These are phyloP conservation scores for Dichotomopilus funicola DNA, from an alignment of 2,329 filamentous ascomycete species.

Conservation along the genomic window DNA sequence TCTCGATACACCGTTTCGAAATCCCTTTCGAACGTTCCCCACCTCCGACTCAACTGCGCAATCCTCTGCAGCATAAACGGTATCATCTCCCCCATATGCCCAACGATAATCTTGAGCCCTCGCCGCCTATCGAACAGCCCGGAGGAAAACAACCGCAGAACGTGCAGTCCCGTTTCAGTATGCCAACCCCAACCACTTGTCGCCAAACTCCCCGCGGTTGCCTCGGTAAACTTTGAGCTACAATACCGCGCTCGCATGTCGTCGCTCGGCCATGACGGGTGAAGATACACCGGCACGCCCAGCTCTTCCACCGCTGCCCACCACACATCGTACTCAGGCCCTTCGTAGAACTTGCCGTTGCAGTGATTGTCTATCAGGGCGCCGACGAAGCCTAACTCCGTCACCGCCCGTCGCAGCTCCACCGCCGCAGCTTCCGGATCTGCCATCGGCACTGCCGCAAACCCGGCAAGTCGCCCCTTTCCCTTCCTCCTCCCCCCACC, in stretches of 20 bases:
- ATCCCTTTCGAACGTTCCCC: conserved; percentile 28
- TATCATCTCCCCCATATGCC: conserved; percentile 47
- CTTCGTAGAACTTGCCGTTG: conserved; percentile 38
- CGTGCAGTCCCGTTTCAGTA: conserved; percentile 40
- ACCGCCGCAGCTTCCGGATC: conserved; percentile 33
- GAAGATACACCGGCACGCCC: conserved; percentile 38
- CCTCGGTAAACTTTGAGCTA: conserved; percentile 26
- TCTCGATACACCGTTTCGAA: conserved; percentile 47
- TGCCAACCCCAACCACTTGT: conserved; percentile 46
- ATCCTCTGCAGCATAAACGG: conserved; percentile 49
- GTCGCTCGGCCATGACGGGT: conserved; percentile 33
- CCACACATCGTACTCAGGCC: conserved; percentile 36
- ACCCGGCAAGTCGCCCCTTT: conserved; percentile 20
- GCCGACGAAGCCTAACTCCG: conserved; percentile 40
- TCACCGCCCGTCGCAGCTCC: conserved; percentile 36
- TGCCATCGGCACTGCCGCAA: conserved; percentile 29
- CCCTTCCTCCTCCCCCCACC: conserved; percentile 5
- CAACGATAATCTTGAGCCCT: conserved; percentile 46
- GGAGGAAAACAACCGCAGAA: conserved; percentile 43
- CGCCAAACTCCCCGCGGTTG: conserved; percentile 30
- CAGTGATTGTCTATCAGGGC: conserved; percentile 40
- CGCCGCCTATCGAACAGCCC: conserved; percentile 52
- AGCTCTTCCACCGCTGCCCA: conserved; percentile 34
- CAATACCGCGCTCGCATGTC: conserved; percentile 25
- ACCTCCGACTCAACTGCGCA: conserved; percentile 24